phyloP scores from a whole-genome alignment of 495 filamentous ascomycete species.

The Geopyxis carbonaria region DNA sequence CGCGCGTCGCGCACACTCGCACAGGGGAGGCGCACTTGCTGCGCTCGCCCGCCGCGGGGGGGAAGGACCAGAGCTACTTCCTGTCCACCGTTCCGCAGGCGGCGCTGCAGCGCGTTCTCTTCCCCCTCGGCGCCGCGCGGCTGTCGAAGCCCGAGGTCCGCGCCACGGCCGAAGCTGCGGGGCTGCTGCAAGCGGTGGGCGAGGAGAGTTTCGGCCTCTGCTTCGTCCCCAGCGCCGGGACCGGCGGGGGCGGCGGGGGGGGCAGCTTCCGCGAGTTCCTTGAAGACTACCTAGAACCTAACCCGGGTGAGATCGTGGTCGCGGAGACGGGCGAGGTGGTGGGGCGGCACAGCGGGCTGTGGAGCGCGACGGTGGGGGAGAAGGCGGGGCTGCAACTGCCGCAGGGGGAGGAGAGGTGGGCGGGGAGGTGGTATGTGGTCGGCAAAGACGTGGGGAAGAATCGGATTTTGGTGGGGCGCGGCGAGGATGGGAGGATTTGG shows the following conservation, averaged over 20 bases:
- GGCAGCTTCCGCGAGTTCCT: conserved; percentile 21
- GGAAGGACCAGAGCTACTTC: conserved; percentile 25
- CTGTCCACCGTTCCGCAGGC: conserved; percentile 16
- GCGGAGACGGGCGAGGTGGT: conserved; percentile 12
- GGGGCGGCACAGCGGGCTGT: conserved; percentile 19
- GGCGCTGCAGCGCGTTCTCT: conserved; percentile 12
- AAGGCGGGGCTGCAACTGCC: conserved; percentile 19
- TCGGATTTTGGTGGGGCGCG: conserved; percentile 19
- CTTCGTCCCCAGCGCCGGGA: conserved; percentile 18
- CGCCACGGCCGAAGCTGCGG: conserved; percentile 8
- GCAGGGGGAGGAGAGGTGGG: conserved; percentile 13
- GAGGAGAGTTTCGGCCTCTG: conserved; percentile 23
- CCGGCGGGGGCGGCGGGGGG: conserved; percentile 11
- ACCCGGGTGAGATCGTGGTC: conserved; percentile 16
- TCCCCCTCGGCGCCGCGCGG: conserved; percentile 16
- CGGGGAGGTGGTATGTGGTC: conserved; percentile 21
- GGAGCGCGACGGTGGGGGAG: conserved; percentile 23
- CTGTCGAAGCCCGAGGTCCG: conserved; percentile 20
- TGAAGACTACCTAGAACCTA: conserved; percentile 18
- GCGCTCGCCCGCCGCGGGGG: conserved; percentile 1
- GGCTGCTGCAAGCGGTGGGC: conserved; percentile 11
- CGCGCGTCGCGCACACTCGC: too few relatives aligned
- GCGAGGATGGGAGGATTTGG: conserved; percentile 18
- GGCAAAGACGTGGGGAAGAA: conserved; percentile 18
- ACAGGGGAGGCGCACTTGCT: too few relatives aligned